These are phyloP conservation scores for Pelargonium nanum DNA, from an alignment of 345 rosid genomes.

Conservation along the genomic window DNA sequence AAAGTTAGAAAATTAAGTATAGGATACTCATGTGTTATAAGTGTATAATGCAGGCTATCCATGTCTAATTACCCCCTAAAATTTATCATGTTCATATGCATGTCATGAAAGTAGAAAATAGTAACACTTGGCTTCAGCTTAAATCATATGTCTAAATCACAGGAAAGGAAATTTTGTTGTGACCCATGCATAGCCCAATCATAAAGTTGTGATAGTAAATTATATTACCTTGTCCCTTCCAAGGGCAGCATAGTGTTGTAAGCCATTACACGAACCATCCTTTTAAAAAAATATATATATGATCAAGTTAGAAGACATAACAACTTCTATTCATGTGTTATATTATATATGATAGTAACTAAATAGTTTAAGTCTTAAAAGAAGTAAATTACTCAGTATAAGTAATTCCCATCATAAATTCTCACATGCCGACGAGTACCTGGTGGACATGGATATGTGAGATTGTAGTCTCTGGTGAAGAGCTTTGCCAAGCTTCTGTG, in stretches of 20 bases:
- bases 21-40: too few relatives aligned
- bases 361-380: background rate
- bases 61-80: too few relatives aligned
- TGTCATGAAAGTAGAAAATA: background rate
- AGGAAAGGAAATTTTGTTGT: background rate
- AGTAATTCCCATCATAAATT: background rate
- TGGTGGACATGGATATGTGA: conserved; percentile 89
- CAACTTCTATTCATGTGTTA: background rate
- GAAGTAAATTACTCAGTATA: background rate
- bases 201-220: background rate
- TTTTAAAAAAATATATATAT: conserved; percentile 21
- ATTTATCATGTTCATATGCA: background rate
- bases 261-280: conserved; percentile 99
- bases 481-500: conserved; percentile 84
- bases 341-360: background rate
- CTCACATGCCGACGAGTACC: conserved; percentile 28
- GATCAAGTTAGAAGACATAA: background rate
- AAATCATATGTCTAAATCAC: background rate
- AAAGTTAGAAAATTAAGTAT: too few relatives aligned
- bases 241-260: conserved; percentile 98
- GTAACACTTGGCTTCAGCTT: background rate
- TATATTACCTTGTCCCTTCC: conserved; percentile 91
- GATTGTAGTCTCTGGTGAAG: conserved; percentile 55
- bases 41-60: too few relatives aligned
- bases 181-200: background rate